Conservation (phyloP, 805 yeast species). For the Schwanniomyces sp. region DNA sequence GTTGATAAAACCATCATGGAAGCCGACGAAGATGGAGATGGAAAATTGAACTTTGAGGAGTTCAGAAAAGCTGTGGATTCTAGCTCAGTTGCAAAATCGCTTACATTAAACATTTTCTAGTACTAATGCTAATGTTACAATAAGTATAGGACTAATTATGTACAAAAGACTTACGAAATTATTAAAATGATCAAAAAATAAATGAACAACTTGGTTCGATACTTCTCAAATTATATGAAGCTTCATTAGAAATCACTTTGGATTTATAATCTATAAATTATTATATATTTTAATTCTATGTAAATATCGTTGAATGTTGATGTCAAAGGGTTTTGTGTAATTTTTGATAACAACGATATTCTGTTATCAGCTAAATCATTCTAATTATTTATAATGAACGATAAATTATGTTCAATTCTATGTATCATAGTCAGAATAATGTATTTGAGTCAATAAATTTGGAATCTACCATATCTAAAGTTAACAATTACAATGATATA, state of each 20-base stretch:
- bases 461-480: neutral
- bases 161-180: too few species aligned
- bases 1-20: conserved; percentile 97
- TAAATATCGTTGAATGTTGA: neutral
- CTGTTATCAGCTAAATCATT: neutral
- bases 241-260: too few species aligned
- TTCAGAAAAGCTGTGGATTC: conserved; percentile 67
- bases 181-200: too few species aligned
- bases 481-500: neutral
- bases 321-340: neutral
- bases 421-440: conserved; percentile 1
- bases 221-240: too few species aligned
- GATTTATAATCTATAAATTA: neutral
- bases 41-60: conserved; percentile 81
- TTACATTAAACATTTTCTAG: conserved; percentile 52
- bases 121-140: too few species aligned
- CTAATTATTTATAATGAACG: neutral
- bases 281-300: neutral
- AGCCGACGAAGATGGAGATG: conserved; percentile 86
- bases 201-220: too few species aligned
- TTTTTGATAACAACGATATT: neutral
- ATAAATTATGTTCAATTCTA: neutral
- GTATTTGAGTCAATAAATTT: conserved; percentile 9
- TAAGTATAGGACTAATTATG: too few species aligned
- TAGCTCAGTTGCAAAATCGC: conserved; percentile 57